These are phyloP conservation scores for Erodium maritimum DNA, from an alignment of 345 rosid genomes.

Conservation along the genomic window DNA sequence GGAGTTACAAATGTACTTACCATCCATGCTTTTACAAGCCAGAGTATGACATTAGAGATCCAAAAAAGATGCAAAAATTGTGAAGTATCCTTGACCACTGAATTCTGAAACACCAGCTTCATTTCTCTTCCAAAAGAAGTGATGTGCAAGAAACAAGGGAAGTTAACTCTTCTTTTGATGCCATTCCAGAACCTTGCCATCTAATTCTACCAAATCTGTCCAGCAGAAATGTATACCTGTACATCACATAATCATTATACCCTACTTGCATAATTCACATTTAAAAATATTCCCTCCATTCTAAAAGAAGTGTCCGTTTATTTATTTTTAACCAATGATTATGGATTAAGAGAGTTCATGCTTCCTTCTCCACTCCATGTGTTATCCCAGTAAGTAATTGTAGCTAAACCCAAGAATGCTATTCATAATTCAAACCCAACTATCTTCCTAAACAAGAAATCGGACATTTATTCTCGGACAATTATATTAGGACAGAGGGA, in stretches of 20 bases:
- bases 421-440: not conserved
- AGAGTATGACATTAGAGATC: too few species aligned
- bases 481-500: not conserved
- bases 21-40: too few species aligned
- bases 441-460: not conserved
- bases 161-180: constrained; percentile 59
- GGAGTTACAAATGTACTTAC: too few species aligned
- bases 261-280: not conserved
- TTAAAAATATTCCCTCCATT: too few species aligned
- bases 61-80: too few species aligned
- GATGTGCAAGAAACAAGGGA: constrained; percentile 69
- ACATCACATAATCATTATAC: not conserved
- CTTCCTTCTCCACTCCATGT: too few species aligned
- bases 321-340: too few species aligned
- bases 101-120: constrained; percentile 8
- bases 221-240: constrained; percentile 56
- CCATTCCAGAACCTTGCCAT: constrained; percentile 86
- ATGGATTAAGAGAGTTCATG: too few species aligned
- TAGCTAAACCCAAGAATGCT: not conserved
- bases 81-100: too few species aligned
- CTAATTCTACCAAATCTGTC: constrained; percentile 79
- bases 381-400: too few species aligned
- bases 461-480: not conserved
- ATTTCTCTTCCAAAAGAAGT: constrained; percentile 51
- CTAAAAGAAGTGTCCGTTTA: too few species aligned